Conservation (phyloP, 2,329 filamentous ascomycete species). For the Botrytis galanthina region DNA sequence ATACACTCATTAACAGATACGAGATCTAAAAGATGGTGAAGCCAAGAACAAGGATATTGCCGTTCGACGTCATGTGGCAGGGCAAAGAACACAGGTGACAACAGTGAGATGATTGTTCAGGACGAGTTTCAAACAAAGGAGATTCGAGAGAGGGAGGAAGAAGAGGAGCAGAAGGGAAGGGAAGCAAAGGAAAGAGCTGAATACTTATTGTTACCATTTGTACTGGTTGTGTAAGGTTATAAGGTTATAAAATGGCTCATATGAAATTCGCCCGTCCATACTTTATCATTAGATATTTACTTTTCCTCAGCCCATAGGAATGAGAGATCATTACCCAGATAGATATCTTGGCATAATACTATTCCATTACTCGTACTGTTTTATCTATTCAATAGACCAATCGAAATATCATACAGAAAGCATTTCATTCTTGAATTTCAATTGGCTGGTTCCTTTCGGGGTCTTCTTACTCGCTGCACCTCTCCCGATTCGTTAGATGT, state of each 20-base stretch:
- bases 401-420: not conserved
- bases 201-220: not conserved
- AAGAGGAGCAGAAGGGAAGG: not conserved
- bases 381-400: not conserved
- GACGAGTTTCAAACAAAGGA: not conserved
- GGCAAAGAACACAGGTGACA: not conserved
- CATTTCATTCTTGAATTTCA: not conserved
- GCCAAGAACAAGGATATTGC: slow-evolving; percentile 13
- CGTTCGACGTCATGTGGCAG: slow-evolving; percentile 10
- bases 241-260: not conserved
- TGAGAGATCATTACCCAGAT: not conserved
- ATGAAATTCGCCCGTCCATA: not conserved
- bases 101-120: not conserved
- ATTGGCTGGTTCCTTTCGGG: not conserved
- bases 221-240: not conserved
- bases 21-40: not conserved
- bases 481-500: slow-evolving; percentile 2
- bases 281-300: not conserved
- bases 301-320: not conserved
- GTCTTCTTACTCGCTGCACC: not conserved
- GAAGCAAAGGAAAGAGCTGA: not conserved
- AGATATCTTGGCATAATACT: not conserved
- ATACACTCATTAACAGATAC: not conserved
- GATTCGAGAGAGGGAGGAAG: not conserved
- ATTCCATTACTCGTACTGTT: not conserved